Base-by-base conservation (phyloP, 2,329 filamentous ascomycete genomes). In the Fusarium tanahbumbuense region DNA sequence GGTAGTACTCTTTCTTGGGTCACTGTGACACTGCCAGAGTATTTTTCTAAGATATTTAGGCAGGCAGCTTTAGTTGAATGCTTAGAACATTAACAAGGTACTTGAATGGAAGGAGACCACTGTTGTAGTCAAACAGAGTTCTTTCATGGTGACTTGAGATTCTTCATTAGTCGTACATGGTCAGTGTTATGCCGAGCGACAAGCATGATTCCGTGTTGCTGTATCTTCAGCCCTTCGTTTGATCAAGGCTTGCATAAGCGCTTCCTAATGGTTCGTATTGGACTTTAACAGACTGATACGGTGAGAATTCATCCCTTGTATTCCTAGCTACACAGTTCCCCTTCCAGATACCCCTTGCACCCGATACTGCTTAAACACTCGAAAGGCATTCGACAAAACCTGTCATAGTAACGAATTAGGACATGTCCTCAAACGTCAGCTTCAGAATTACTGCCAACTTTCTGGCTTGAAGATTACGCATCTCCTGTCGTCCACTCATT, bases 401-500 rank as follows among this genome's bases (percentile, higher is more conserved):
- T 12, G 27, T 28, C 34, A 37, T n/a, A n/a, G 18, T n/a, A 18
- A 18, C 32, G 16, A 37, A 37, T 11, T 4, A 37, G 32, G 32
- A 11, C 16, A 37, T 37, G 32, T 22, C 41, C 12, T 22, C 15
- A 7, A 28, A 22, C 6, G 15, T n/a, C 10, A 11, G 40, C n/a
- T 22, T 12, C 12, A 9, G 9, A 8, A 12, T 37, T 28, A 18
- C 30, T 23, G 16, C 56, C 30, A 23, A 37, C 2, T 8, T 10
- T 55, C 6, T 22, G 30, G 13, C 28, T 10, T 20, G 27, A 20
- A 23, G 7, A 56, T 30, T 11, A 48, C n/a, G 8, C 13, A 20
- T 20, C 45, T 18, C 45, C 27, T 37, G 53, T 66, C 56, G 57
- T 67, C 70, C 65, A 73, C 32, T 68, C 60, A n/a, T 56, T 59